Evolutionary conservation across 78 protist species (phyloP), one percentile per base, ranked within the genome.

Genomic region (Pelomyxa schiedti): DNA sequence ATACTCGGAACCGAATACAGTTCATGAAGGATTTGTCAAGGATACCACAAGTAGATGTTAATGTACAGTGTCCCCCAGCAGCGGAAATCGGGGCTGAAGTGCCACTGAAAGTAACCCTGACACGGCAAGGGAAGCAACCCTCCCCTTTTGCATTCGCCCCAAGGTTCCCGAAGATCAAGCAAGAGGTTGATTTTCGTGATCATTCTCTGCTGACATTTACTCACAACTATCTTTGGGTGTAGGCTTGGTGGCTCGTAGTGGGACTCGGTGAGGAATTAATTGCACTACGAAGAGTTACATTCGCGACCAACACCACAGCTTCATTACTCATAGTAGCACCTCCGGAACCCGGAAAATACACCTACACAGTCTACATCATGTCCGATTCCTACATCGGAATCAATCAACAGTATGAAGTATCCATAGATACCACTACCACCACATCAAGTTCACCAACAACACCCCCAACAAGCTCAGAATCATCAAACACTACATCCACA

Each of bases 91-190:
- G 69, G 26, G 43, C 58, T 38, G 83, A 69, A 70, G 38, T 68
- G 24, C 68, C 39, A 22, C 26, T 81, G 38, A 70, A 72, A 39
- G 41, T 81, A 41, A 40, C 26, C 42, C 66, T 75, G 24, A 65
- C 64, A 0, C 43, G 86, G 66, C 69, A 64, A 1, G 71, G 69
- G 75, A 39, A 29, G 36, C 71, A 71, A 64, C 41, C 72, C 38
- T 76, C 69, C 30, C 74, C 73, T 4, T 47, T 67, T 39, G 75
- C 74, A 16, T 75, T 52, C 42, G 80, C 86, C 30, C 86, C 86
- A 24, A 36, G 69, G 22, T 81, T 75, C 42, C 63, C 80, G 24
- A 81, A 81, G 65, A 64, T 71, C 29, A 81, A 81, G 42, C 63
- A 81, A 40, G 86, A 81, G 67, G 84, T n/a, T n/a, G n/a, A n/a